Evolutionary conservation across 495 filamentous ascomycete genomes (phyloP).

Genomic region (Copromyces sp.): DNA sequence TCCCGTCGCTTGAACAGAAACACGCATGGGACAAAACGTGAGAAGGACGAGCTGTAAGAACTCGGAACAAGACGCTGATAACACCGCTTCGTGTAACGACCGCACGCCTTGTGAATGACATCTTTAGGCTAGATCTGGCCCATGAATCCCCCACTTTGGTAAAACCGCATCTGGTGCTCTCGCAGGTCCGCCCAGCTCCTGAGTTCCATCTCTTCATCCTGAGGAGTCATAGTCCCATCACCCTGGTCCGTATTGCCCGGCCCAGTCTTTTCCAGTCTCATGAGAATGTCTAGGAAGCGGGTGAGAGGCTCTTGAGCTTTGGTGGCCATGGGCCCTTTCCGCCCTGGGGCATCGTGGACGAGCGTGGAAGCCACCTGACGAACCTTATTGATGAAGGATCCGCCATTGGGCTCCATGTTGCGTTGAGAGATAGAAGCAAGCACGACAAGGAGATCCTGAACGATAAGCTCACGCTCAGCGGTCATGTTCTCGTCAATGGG

Average conservation of each 20-base stretch:
- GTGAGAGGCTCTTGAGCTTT: slow-evolving; percentile 56
- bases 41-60: neutral
- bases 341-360: slow-evolving; percentile 48
- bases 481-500: slow-evolving; percentile 45
- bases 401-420: slow-evolving; percentile 74
- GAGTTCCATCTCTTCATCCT: slow-evolving; percentile 64
- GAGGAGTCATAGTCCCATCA: slow-evolving; percentile 23
- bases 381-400: slow-evolving; percentile 61
- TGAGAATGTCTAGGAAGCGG: slow-evolving; percentile 58
- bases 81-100: neutral
- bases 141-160: slow-evolving; percentile 50
- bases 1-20: neutral
- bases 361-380: slow-evolving; percentile 68
- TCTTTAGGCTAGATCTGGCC: slow-evolving; percentile 4
- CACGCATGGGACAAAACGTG: neutral
- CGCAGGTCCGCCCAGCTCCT: slow-evolving; percentile 64
- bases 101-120: neutral
- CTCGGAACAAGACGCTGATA: neutral
- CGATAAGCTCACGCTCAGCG: slow-evolving; percentile 60
- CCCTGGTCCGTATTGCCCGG: slow-evolving; percentile 9
- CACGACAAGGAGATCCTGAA: slow-evolving; percentile 62
- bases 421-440: slow-evolving; percentile 62
- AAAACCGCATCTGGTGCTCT: slow-evolving; percentile 61
- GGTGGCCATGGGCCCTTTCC: slow-evolving; percentile 43
- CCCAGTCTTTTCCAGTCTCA: slow-evolving; percentile 53